Evolutionary conservation across 768 basidiomycete species (phyloP), one percentile per base, ranked within the genome.

Genomic region (Termitomyces titanicus): DNA sequence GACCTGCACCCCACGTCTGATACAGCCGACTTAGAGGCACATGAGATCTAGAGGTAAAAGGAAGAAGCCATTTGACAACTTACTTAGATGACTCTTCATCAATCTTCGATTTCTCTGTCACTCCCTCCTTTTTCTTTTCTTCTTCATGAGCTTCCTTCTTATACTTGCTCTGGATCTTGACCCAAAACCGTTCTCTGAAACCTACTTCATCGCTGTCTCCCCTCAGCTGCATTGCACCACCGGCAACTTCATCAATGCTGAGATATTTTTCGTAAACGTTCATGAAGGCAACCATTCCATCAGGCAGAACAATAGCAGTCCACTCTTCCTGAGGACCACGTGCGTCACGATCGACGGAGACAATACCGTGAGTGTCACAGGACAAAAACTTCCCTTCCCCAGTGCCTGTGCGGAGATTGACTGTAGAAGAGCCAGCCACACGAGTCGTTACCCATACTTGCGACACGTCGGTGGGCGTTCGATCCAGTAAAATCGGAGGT

Each of bases 241-340:
- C 92, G 8, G 93, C 92, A 27, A 89, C 84, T 64, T 94, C 91
- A 62, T 96, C 94, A 40, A 95, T 74, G 49, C 83, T 70, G 42
- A 97, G 80, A 69, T 91, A 94, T 65, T 88, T 95, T 66, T 94
- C 92, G 64, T 95, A 94, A 10, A 91, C 78, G 69, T 87, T 93
- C 83, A 86, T 85, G 66, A 94, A 88, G 7, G 90, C 88, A 46
- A 89, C 83, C 87, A 93, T 91, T 39, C 90, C 91, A 58, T 89
- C 90, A 10, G 89, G 83, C 22, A 91, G 70, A 53, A 94, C 74
- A 24, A 92, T 81, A 15, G 93, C 88, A 3, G 88, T 89, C 91
- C 93, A 97, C 70, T 95, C 94, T 69, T 97, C 94, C 69, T 96
- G 92, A 4, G 91, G 89, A 1, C 94, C 94, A 31, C 94, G 81